Evolutionary conservation across 2,329 filamentous ascomycete genomes (phyloP).

Genomic region (Clarireedia hainanense): DNA sequence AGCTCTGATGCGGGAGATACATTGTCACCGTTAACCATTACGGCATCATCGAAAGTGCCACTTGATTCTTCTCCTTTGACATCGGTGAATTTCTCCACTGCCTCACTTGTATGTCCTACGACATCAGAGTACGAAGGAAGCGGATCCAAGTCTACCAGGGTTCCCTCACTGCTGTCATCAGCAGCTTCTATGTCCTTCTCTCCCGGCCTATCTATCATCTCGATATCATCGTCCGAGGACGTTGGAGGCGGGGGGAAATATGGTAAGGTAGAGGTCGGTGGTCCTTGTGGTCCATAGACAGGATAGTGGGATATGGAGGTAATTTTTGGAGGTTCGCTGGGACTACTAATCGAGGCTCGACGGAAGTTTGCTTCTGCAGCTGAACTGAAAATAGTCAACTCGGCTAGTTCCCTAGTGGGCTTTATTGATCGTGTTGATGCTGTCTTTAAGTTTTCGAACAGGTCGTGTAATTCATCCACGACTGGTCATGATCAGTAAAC

Average conservation of each 20-base stretch:
- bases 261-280: slow-evolving; percentile 13
- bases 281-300: slow-evolving; percentile 23
- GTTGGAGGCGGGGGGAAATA: slow-evolving; percentile 10
- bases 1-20: slow-evolving; percentile 4
- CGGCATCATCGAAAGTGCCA: slow-evolving; percentile 13
- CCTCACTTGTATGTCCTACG: neutral
- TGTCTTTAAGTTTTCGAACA: slow-evolving; percentile 65
- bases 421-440: slow-evolving; percentile 54
- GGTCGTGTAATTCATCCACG: slow-evolving; percentile 58
- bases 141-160: slow-evolving; percentile 30
- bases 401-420: slow-evolving; percentile 70
- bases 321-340: slow-evolving; percentile 23
- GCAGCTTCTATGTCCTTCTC: slow-evolving; percentile 21
- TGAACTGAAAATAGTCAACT: slow-evolving; percentile 63
- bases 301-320: slow-evolving; percentile 19
- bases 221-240: slow-evolving; percentile 23
- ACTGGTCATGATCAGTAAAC: slow-evolving; percentile 41
- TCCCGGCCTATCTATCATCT: slow-evolving; percentile 27
- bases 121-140: slow-evolving; percentile 14
- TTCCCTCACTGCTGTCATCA: slow-evolving; percentile 32
- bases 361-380: slow-evolving; percentile 45
- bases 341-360: slow-evolving; percentile 37
- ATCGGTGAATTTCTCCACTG: neutral
- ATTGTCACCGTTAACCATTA: slow-evolving; percentile 31
- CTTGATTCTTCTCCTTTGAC: slow-evolving; percentile 1